Evolutionary conservation across 768 basidiomycete species (phyloP), one percentile per base, ranked within the genome.

Genomic region (Holtermannia corniformis): DNA sequence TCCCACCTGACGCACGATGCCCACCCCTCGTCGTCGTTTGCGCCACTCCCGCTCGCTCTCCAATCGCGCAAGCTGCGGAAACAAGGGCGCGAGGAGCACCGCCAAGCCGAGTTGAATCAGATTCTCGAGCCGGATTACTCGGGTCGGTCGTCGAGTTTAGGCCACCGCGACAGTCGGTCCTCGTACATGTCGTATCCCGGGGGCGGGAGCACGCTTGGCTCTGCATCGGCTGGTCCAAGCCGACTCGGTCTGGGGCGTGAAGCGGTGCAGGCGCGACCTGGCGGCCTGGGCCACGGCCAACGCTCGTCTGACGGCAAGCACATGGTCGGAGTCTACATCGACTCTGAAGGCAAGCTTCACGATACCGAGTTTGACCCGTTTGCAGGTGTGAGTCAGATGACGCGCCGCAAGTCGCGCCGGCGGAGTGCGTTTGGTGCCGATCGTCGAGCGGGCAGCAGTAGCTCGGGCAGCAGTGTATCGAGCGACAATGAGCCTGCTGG

Each of bases 291-390:
- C 19, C 25, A 47, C 22, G 7, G 40, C 40, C 14, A 13, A 3
- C 20, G 27, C 45, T 11, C 46, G 26, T 45, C 47, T 51, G 14
- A 56, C 54, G 11, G 58, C 54, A 11, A 54, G 58, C 19, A 54
- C 54, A n/a, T 24, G 13, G 57, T 58, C 23, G 63, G 63, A 12
- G 60, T 70, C 0, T 72, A 70, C 47, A 52, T 65, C 41, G 71
- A 72, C 53, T 45, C 64, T 14, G 59, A 61, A 28, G 68, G 68
- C 3, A 58, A 59, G 52, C 41, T 68, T 4, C 71, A 72, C 49
- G 71, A 72, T 62, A 68, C 66, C 26, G 71, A 72, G 46, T 72
- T 64, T 55, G 71, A 72, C 49, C 71, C 71, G 5, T 72, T 72
- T 49, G 61, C 52, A 27, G 62, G 62, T 25, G 65, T 72, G 5